Evolutionary conservation across 2,329 filamentous ascomycete species (phyloP).

Genomic region (Diplocarpon rosae): DNA sequence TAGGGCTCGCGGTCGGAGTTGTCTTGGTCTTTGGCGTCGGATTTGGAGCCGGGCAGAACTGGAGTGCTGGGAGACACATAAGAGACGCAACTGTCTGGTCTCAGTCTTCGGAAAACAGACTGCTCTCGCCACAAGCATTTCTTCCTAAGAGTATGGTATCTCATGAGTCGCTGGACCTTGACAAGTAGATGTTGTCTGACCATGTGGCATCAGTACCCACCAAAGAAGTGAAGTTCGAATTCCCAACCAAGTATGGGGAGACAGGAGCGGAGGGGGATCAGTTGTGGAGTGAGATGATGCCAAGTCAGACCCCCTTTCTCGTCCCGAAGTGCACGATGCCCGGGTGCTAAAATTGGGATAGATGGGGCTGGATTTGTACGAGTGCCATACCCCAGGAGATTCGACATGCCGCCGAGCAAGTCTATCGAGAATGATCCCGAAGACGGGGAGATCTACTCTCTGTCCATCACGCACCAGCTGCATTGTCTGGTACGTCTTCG

Average conservation of each 20-base stretch:
- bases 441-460: conserved; percentile 22
- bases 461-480: conserved; percentile 23
- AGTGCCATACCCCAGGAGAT: conserved; percentile 20
- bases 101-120: conserved; percentile 3
- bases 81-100: neutral
- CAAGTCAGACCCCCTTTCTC: conserved; percentile 8
- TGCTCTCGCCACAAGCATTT: conserved; percentile 12
- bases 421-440: conserved; percentile 17
- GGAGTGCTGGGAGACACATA: conserved; percentile 2
- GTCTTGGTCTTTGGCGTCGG: conserved; percentile 9
- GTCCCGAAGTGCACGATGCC: neutral
- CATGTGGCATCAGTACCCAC: conserved; percentile 10
- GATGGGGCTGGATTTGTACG: conserved; percentile 23
- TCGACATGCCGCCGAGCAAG: conserved; percentile 23
- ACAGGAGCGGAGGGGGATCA: conserved; percentile 15
- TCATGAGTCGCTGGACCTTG: too few relatives aligned
- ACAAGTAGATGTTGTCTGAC: neutral
- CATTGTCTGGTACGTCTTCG: conserved; percentile 19
- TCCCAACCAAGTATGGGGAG: conserved; percentile 21
- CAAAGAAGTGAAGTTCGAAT: conserved; percentile 20
- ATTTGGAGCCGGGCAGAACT: conserved; percentile 12
- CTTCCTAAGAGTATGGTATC: conserved; percentile 13
- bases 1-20: conserved; percentile 4
- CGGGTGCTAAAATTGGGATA: conserved; percentile 5
- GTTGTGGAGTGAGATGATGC: conserved; percentile 24